Evolutionary conservation across 306 rosid genomes (phyloP), one percentile per base, ranked within the genome.

Genomic region (Vigna unguiculata): DNA sequence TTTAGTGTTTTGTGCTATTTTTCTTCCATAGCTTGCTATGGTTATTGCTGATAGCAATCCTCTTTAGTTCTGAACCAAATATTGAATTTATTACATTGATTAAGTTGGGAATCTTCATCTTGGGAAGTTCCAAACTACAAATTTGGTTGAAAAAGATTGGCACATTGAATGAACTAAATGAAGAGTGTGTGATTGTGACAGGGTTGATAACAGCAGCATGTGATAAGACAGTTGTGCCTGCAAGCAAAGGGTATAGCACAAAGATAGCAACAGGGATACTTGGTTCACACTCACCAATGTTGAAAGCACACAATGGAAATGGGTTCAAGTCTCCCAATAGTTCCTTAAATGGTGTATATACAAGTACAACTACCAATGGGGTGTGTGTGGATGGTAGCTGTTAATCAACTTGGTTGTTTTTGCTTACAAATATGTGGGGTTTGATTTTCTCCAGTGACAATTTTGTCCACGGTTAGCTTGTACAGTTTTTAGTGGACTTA

Each of bases 201-300:
- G 97, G 97, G 64, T 85, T 91, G 20, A 86, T 91, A 64, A 82
- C 85, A 78, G 90, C 90, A 41, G 87, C 93, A 65, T 86, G 88
- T 69, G 86, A 84, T 80, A 81, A 77, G 51, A 51, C 77, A 58
- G 22, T 81, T 63, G 67, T 65, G 64, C 84, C 64, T 16, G 72
- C 38, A 48, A 80, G 40, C 81, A 86, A 81, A 11, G 87, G 81
- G 28, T 75, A 68, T 54, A 10, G 59, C 49, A 8, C 40, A 54
- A 87, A 81, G 79, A 10, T 80, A 0, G 7, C 80, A 57, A 91
- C 77, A 60, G 90, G 81, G 47, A 62, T 58, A 16, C 60, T 62
- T 40, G 87, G 84, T 70, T 87, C 87, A 67, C 87, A 84, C 80
- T 48, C 76, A 4, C 41, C 76, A 59, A 7, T 34, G n/a, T 60